Evolutionary conservation across 768 basidiomycete genomes (phyloP).

Genomic region (Cyclocybe aegerita): DNA sequence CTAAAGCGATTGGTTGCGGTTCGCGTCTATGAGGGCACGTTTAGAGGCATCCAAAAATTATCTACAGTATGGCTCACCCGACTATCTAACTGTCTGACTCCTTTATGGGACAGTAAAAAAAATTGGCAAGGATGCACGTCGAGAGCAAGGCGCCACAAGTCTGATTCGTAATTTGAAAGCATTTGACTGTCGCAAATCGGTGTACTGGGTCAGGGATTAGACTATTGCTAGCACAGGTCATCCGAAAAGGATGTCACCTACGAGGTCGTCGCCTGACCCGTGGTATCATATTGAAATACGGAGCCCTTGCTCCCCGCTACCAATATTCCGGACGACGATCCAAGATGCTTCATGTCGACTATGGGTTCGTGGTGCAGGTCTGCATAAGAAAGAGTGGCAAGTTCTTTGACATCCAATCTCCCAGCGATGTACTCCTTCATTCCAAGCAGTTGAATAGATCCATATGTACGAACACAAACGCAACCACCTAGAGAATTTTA

Average conservation of each 20-base stretch:
- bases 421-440: constrained; percentile 21
- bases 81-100: constrained; percentile 47
- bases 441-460: constrained; percentile 15
- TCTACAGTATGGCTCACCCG: constrained; percentile 42
- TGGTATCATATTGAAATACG: constrained; percentile 46
- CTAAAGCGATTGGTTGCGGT: constrained; percentile 21
- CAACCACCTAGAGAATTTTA: constrained; percentile 13
- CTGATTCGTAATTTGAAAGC: not conserved
- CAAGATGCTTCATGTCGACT: constrained; percentile 47
- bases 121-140: constrained; percentile 33
- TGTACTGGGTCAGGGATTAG: constrained; percentile 1
- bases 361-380: constrained; percentile 39
- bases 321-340: constrained; percentile 32
- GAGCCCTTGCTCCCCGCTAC: constrained; percentile 50
- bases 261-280: constrained; percentile 13
- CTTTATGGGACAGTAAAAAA: constrained; percentile 46
- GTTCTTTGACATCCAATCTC: constrained; percentile 18
- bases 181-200: constrained; percentile 16
- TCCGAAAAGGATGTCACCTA: too few relatives aligned
- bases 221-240: not conserved
- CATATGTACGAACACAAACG: constrained; percentile 27
- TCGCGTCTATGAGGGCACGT: constrained; percentile 9
- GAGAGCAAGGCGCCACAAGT: constrained; percentile 54
- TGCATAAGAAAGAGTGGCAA: constrained; percentile 36
- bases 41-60: not conserved